Evolutionary conservation across 177 flowering plant species (phyloP).

Genomic region (Vitis hybrid): DNA sequence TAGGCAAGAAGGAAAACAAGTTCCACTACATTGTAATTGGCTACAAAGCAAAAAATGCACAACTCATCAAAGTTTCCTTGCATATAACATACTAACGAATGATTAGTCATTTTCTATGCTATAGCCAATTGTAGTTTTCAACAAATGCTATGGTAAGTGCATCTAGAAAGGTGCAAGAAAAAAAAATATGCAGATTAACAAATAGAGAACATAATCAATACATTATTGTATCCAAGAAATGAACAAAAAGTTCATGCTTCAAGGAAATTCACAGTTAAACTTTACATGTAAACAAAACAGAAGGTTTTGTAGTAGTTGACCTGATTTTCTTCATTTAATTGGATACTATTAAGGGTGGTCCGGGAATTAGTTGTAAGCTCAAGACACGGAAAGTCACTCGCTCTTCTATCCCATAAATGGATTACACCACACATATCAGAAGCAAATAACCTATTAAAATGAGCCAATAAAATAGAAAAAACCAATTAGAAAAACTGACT

Average conservation of each 20-base stretch:
- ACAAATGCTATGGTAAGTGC: no score
- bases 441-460: conserved; percentile 63
- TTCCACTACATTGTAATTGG: no score
- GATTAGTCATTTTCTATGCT: not conserved
- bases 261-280: not conserved
- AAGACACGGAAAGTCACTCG: conserved; percentile 61
- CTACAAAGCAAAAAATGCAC: no score
- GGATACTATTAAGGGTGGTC: conserved; percentile 64
- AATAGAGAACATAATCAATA: not conserved
- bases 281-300: not conserved
- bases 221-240: not conserved
- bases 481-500: not conserved
- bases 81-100: no score
- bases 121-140: not conserved
- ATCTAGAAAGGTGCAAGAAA: not conserved
- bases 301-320: conserved; percentile 29
- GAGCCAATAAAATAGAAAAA: conserved; percentile 5
- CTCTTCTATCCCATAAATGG: conserved; percentile 85
- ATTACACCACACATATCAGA: conserved; percentile 67
- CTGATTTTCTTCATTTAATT: conserved; percentile 67
- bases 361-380: conserved; percentile 52
- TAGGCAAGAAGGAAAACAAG: no score
- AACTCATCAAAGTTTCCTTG: no score
- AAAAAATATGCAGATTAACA: not conserved
- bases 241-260: not conserved